Conservation (phyloP, 2,329 filamentous ascomycete genomes). For the Colletotrichum sp. region DNA sequence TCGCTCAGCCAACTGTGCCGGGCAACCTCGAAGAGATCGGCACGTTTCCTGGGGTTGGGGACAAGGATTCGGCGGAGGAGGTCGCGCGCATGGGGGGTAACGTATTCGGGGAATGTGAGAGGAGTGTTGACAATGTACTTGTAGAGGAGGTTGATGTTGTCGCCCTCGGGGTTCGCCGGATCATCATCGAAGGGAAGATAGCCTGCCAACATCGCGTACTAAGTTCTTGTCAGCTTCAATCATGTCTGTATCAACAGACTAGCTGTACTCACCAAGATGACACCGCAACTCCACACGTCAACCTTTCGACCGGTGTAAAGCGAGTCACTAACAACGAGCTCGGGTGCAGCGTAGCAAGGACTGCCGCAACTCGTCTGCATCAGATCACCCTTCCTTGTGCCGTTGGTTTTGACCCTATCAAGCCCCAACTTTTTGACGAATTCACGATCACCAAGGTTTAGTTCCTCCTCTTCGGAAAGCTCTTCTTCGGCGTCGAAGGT, state of each 20-base stretch:
- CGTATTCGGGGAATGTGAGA: slow-evolving; percentile 97
- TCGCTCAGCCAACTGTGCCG: slow-evolving; percentile 98
- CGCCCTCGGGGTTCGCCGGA: slow-evolving; percentile 95
- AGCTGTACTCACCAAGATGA: slow-evolving; percentile 80
- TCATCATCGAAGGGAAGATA: slow-evolving; percentile 99
- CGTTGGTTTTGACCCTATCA: slow-evolving; percentile 77
- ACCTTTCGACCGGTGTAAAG: slow-evolving; percentile 97
- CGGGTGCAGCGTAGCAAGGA: slow-evolving; percentile 95
- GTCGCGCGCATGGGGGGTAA: slow-evolving; percentile 94
- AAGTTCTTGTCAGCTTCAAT: neutral
- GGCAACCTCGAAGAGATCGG: slow-evolving; percentile 95
- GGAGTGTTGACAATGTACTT: slow-evolving; percentile 99
- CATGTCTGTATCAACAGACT: neutral
- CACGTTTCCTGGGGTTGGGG: slow-evolving; percentile 91
- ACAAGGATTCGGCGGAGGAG: slow-evolving; percentile 92
- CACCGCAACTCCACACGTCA: slow-evolving; percentile 98
- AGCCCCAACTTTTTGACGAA: slow-evolving; percentile 87
- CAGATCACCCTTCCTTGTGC: slow-evolving; percentile 84
- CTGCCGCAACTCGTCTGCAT: slow-evolving; percentile 99
- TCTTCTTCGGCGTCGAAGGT: slow-evolving; percentile 92
- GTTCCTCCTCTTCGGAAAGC: slow-evolving; percentile 87
- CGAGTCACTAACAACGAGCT: slow-evolving; percentile 96
- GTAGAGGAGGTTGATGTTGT: slow-evolving; percentile 98
- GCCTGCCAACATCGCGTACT: slow-evolving; percentile 99
- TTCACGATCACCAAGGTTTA: slow-evolving; percentile 84